phyloP scores from a whole-genome alignment of 306 rosid genomes.

The Mucuna pruriens region DNA sequence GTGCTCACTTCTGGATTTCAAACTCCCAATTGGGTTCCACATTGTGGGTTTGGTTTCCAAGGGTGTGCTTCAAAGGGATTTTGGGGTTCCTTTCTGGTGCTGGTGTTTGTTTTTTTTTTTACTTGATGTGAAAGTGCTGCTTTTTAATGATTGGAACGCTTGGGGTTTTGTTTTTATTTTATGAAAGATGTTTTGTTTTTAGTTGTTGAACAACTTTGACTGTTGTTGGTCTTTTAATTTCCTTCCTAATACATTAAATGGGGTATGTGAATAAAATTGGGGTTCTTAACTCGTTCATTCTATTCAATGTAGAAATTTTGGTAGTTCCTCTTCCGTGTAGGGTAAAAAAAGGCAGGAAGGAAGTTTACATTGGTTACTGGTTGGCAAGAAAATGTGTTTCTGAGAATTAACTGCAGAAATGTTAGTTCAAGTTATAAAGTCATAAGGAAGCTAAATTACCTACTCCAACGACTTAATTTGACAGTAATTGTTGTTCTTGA shows the following conservation, averaged over 20 bases:
- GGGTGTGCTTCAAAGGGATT: slow-evolving; percentile 32
- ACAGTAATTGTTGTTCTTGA: background rate
- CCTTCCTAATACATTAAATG: slow-evolving; percentile 36
- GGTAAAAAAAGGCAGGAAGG: background rate
- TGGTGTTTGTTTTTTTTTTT: background rate
- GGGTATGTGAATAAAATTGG: slow-evolving; percentile 25
- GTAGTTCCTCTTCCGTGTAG: slow-evolving; percentile 31
- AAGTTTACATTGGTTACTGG: slow-evolving; percentile 36
- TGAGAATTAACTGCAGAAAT: slow-evolving; percentile 36
- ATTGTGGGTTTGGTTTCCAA: slow-evolving; percentile 44
- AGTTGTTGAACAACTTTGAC: slow-evolving; percentile 51
- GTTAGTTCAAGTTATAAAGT: slow-evolving; percentile 31
- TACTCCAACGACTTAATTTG: slow-evolving; percentile 38
- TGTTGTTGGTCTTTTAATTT: slow-evolving; percentile 20
- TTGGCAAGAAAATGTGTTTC: slow-evolving; percentile 30
- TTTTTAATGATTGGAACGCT: background rate
- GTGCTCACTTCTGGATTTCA: slow-evolving; percentile 26
- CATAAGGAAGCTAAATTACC: slow-evolving; percentile 30
- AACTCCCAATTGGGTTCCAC: slow-evolving; percentile 32
- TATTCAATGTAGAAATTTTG: slow-evolving; percentile 34
- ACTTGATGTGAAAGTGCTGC: background rate
- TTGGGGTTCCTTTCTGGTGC: slow-evolving; percentile 26
- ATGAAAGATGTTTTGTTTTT: background rate
- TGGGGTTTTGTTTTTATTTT: slow-evolving; percentile 14
- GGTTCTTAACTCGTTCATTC: slow-evolving; percentile 30